Conservation (phyloP, 192 early-diverging fungal species). For the Entomortierella beljakovae region DNA sequence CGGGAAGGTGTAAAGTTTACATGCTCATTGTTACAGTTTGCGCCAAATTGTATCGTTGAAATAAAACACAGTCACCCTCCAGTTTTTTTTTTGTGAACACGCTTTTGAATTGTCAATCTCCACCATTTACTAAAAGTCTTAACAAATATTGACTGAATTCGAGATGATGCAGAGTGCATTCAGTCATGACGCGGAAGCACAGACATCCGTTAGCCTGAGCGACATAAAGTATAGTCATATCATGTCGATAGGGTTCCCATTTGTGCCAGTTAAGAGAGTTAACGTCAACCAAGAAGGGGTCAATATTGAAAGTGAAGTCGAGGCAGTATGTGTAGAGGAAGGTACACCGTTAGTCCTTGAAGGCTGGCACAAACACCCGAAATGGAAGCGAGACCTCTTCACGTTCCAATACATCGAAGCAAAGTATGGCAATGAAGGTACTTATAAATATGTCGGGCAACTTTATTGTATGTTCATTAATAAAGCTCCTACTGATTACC, state of each 20-base stretch:
- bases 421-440: slow-evolving; percentile 27
- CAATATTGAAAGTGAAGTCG: slow-evolving; percentile 20
- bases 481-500: not conserved
- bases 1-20: not conserved
- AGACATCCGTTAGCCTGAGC: slow-evolving; percentile 10
- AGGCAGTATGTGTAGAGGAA: slow-evolving; percentile 4
- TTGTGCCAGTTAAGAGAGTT: slow-evolving; percentile 17
- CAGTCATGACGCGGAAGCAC: not conserved
- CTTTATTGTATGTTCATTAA: too few relatives aligned
- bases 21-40: not conserved
- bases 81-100: too few relatives aligned
- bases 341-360: slow-evolving; percentile 37
- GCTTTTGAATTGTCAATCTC: too few relatives aligned
- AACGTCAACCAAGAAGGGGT: slow-evolving; percentile 6
- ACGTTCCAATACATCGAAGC: slow-evolving; percentile 24
- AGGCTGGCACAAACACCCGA: slow-evolving; percentile 19
- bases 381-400: slow-evolving; percentile 16
- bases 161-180: slow-evolving; percentile 27
- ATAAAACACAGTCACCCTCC: too few relatives aligned
- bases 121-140: too few relatives aligned
- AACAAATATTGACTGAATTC: too few relatives aligned
- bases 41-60: too few relatives aligned
- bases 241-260: slow-evolving; percentile 26
- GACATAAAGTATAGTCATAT: slow-evolving; percentile 19
- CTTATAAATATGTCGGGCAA: not conserved